Evolutionary conservation across 116 monocot genomes (phyloP).

Genomic region (Phalaenopsis hybrid): DNA sequence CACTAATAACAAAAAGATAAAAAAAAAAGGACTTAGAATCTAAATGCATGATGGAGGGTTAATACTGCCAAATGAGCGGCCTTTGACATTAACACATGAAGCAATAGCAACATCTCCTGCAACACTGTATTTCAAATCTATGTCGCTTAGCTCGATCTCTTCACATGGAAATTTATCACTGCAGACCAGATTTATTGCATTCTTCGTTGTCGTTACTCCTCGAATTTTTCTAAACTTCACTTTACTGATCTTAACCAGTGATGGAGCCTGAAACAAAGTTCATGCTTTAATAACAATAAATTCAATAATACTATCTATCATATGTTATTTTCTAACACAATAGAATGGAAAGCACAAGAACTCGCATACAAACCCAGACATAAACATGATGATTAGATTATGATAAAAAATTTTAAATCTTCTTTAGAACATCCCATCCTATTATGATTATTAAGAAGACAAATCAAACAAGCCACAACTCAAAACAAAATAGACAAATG

Average conservation of each 20-base stretch:
- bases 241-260: slow-evolving; percentile 14
- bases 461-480: too few species aligned
- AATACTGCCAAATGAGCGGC: not conserved
- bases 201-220: slow-evolving; percentile 10
- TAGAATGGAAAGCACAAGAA: too few species aligned
- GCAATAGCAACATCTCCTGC: not conserved
- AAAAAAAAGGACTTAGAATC: not conserved
- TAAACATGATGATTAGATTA: too few species aligned
- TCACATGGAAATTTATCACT: slow-evolving; percentile 11
- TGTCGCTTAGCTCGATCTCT: slow-evolving; percentile 14
- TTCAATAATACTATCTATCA: too few species aligned
- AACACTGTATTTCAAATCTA: slow-evolving; percentile 4
- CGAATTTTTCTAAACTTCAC: slow-evolving; percentile 13
- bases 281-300: not conserved
- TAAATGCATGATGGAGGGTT: slow-evolving; percentile 12
- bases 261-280: slow-evolving; percentile 3
- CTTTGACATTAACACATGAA: slow-evolving; percentile 7
- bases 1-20: too few species aligned
- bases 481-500: too few species aligned
- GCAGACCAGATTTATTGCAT: slow-evolving; percentile 11
- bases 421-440: too few species aligned
- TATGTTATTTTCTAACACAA: too few species aligned
- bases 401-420: too few species aligned
- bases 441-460: too few species aligned
- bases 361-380: too few species aligned